Evolutionary conservation across 192 early-diverging fungal species (phyloP), one percentile per base, ranked within the genome.

Genomic region (Rhizophagus clarus): DNA sequence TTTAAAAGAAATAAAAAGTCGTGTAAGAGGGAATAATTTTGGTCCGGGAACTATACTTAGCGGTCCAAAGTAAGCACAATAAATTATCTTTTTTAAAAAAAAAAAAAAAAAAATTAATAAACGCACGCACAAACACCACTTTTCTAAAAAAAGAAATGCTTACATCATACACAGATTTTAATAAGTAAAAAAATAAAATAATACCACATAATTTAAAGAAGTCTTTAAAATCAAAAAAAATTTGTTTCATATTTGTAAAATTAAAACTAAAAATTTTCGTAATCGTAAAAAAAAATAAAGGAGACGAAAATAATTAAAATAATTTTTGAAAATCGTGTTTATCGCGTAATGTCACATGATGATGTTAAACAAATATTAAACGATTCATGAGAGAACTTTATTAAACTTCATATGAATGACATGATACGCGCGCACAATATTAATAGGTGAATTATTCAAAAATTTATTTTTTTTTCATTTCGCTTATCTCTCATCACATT

Each of bases 1-100:
- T 64, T 29, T 62, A 42, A 22, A 40, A 4, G 34, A 42, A 42
- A 77, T 40, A 28, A 64, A 64, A 6, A 64, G 32, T 28, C 24
- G 12, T 7, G 34, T 42, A 6, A 76, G 61, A 20, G n/a, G 10
- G 15, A 45, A 77, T 28, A 77, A 49, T 26, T 64, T 77, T 64
- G 75, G 75, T 20, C 75, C 75, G 11, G 75, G 75, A 40, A 77
- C 20, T 15, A 47, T 64, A n/a, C 61, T 42, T 28, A 77, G 28
- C 17, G 75, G 61, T 11, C 75, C 62, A 64, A 77, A 40, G 45
- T 76, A 76, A 15, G 75, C 56, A 10, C 28, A 26, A 29, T 76
- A 76, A 12, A 76, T 63, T 9, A 64, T 76, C 61, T 76, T 11
- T 75, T 29, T 28, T 1, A 60, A 61, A 31, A 20, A 74, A 7